Evolutionary conservation across 768 basidiomycete genomes (phyloP).

Genomic region (Russula earlei): DNA sequence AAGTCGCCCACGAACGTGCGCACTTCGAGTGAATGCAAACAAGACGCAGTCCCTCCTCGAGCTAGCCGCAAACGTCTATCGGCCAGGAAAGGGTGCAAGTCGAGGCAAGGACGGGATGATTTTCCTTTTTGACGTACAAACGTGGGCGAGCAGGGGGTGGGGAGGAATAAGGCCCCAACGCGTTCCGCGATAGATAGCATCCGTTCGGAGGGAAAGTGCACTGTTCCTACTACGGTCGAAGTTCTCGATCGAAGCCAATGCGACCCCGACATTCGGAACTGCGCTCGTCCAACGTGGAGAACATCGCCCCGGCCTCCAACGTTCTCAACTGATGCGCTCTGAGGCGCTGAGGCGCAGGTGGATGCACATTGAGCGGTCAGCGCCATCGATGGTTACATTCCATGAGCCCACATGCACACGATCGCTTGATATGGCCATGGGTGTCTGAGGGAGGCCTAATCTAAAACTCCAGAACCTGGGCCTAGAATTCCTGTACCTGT

Average conservation of each 20-base stretch:
- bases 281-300: neutral
- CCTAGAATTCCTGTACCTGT: neutral
- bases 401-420: neutral
- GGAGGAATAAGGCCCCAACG: neutral
- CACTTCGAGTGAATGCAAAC: neutral
- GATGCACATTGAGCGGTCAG: neutral
- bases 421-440: neutral
- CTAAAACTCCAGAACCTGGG: neutral
- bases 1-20: constrained; percentile 9
- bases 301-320: neutral
- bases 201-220: too few species aligned
- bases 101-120: neutral
- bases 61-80: too few species aligned
- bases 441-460: neutral
- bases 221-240: neutral
- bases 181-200: neutral
- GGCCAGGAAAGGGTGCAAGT: too few species aligned
- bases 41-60: neutral
- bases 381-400: neutral
- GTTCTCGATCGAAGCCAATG: neutral
- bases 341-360: neutral
- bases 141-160: constrained; percentile 1
- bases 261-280: neutral
- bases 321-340: too few species aligned
- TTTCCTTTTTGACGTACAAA: neutral